A percentile compares a stretch with the other conserved stretches of the same genome.
phyloP scores from a whole-genome alignment of 768 basidiomycete species.

The Heimioporus sp. region DNA sequence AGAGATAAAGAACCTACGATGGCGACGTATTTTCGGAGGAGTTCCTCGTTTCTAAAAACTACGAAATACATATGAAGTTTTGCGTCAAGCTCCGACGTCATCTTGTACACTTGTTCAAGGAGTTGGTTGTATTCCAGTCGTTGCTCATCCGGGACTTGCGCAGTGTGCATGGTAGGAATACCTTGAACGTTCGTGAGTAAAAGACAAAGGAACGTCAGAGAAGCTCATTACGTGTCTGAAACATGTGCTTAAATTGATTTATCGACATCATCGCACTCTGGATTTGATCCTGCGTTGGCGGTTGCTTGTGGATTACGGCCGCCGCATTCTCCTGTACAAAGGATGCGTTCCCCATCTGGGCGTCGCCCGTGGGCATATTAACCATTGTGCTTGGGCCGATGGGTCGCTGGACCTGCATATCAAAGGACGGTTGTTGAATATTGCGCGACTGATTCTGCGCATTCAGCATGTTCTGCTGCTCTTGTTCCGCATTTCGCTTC shows the following conservation, averaged over 20 bases:
- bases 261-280: conserved; percentile 30
- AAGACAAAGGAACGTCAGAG: conserved; percentile 9
- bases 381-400: conserved; percentile 11
- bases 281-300: conserved; percentile 33
- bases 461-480: conserved; percentile 20
- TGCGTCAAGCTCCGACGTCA: conserved; percentile 46
- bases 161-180: conserved; percentile 31
- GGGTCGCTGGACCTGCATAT: conserved; percentile 17
- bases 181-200: conserved; percentile 25
- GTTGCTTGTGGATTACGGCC: conserved; percentile 4
- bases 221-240: conserved; percentile 30
- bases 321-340: conserved; percentile 5
- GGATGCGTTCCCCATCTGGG: conserved; percentile 15
- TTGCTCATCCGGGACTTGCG: conserved; percentile 52
- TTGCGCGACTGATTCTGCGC: conserved; percentile 15
- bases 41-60: conserved; percentile 46
- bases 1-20: conserved; percentile 45
- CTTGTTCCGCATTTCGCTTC: conserved; percentile 23
- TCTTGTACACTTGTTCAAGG: conserved; percentile 48
- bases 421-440: conserved; percentile 13
- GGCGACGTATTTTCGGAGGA: conserved; percentile 47
- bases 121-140: conserved; percentile 49
- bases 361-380: conserved; percentile 12
- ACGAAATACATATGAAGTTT: conserved; percentile 48
- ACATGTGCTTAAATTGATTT: conserved; percentile 32